A percentile compares a stretch with the other conserved stretches of the same genome.
phyloP scores from a whole-genome alignment of 257 asterid genomes.

The Buddleja alternifolia region DNA sequence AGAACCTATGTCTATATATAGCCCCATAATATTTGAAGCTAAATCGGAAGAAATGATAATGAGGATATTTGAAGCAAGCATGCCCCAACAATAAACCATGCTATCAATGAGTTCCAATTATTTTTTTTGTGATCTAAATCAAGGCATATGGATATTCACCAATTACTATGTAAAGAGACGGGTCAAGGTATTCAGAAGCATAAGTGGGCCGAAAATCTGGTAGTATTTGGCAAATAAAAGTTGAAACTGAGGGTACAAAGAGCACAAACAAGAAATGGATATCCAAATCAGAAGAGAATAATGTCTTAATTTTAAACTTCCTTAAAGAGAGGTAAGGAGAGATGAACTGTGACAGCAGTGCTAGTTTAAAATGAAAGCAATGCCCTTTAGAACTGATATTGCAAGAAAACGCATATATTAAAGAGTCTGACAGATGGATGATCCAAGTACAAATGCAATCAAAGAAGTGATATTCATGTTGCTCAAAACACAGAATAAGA shows the following conservation, averaged over 20 bases:
- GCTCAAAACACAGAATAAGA: neutral
- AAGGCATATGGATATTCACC: neutral
- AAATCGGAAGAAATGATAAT: neutral
- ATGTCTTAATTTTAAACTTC: neutral
- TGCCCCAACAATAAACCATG: neutral
- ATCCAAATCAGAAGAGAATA: neutral
- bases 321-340: neutral
- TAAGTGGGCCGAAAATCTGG: neutral
- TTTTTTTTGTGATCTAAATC: neutral
- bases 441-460: neutral
- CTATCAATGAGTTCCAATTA: neutral
- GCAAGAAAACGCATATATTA: conserved; percentile 18
- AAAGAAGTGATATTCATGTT: neutral
- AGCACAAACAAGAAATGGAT: neutral
- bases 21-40: neutral
- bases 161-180: neutral
- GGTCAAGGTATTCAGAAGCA: neutral
- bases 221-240: too few relatives aligned
- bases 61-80: conserved; percentile 10
- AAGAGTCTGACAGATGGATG: conserved; percentile 2
- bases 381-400: neutral
- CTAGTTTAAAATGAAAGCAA: conserved; percentile 15
- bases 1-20: neutral
- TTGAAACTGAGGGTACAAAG: too few relatives aligned
- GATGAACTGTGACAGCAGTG: conserved; percentile 3